These are phyloP conservation scores for Trichoderma sp. DNA, from an alignment of 2,329 filamentous ascomycete species.

Conservation along the genomic window DNA sequence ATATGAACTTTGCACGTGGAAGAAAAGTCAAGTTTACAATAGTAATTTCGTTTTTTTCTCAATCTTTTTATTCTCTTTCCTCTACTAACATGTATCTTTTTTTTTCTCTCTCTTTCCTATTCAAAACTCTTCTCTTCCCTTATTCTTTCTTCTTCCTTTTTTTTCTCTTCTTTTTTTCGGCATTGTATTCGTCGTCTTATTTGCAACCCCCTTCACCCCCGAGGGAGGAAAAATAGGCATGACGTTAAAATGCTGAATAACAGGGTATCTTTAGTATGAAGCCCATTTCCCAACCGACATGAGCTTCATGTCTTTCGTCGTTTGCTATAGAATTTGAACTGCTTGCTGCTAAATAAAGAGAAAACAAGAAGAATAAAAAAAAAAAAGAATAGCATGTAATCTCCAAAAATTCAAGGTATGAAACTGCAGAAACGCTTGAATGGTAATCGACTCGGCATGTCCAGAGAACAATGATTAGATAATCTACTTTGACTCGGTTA, in stretches of 20 bases:
- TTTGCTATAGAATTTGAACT: not conserved
- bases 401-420: not conserved
- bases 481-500: slow-evolving; percentile 28
- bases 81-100: not conserved
- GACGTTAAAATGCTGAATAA: slow-evolving; percentile 1
- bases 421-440: not conserved
- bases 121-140: not conserved
- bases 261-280: slow-evolving; percentile 23
- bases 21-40: not conserved
- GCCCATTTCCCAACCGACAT: not conserved
- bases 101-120: not conserved
- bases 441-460: not conserved
- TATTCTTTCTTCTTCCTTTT: not conserved
- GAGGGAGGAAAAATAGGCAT: not conserved
- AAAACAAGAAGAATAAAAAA: not conserved
- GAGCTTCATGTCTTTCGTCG: not conserved
- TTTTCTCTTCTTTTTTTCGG: not conserved
- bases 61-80: slow-evolving; percentile 3
- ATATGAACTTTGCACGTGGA: not conserved
- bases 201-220: not conserved
- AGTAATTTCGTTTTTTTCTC: not conserved
- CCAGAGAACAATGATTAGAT: not conserved
- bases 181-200: not conserved
- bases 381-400: not conserved
- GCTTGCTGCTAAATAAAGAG: slow-evolving; percentile 4